Percentiles rank a stretch among this genome's conserved stretches.
phyloP scores from a whole-genome alignment of 257 asterid genomes.

The Cordia subcordata region DNA sequence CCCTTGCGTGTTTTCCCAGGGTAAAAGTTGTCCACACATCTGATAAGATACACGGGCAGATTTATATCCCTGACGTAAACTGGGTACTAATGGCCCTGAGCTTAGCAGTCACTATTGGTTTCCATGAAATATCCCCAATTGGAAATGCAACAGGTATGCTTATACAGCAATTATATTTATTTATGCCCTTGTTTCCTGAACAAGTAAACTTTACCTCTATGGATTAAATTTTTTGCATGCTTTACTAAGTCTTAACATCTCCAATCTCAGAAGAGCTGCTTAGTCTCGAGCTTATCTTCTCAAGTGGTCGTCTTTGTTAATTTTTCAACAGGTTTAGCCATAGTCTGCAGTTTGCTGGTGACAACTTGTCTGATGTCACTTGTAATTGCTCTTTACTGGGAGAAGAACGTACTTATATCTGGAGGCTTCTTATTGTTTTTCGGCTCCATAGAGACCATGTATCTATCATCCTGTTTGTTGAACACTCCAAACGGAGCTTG shows the following conservation, averaged over 20 bases:
- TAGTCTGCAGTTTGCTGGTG: conserved; percentile 63
- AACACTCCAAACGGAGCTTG: conserved; percentile 76
- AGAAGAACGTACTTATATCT: conserved; percentile 41
- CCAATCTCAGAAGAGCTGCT: too few relatives aligned
- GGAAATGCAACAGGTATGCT: conserved; percentile 74
- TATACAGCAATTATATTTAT: conserved; percentile 2
- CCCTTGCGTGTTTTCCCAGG: conserved; percentile 86
- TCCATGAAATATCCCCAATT: conserved; percentile 56
- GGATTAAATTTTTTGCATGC: too few relatives aligned
- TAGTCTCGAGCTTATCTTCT: too few relatives aligned
- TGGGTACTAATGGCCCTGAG: conserved; percentile 86
- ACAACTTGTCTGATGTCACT: conserved; percentile 90
- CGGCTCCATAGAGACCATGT: conserved; percentile 62
- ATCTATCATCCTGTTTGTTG: conserved; percentile 51
- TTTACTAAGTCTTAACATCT: too few relatives aligned
- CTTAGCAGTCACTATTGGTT: conserved; percentile 64
- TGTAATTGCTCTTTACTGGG: conserved; percentile 83
- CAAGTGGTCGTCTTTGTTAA: neutral
- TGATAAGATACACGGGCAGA: conserved; percentile 68
- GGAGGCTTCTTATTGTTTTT: conserved; percentile 57
- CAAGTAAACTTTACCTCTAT: too few relatives aligned
- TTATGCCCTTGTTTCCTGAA: neutral
- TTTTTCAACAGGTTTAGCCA: conserved; percentile 59
- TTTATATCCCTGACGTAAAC: conserved; percentile 81
- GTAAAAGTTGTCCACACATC: conserved; percentile 90